Evolutionary conservation across 2,329 filamentous ascomycete genomes (phyloP).

Genomic region (Lecanicillium sp.): DNA sequence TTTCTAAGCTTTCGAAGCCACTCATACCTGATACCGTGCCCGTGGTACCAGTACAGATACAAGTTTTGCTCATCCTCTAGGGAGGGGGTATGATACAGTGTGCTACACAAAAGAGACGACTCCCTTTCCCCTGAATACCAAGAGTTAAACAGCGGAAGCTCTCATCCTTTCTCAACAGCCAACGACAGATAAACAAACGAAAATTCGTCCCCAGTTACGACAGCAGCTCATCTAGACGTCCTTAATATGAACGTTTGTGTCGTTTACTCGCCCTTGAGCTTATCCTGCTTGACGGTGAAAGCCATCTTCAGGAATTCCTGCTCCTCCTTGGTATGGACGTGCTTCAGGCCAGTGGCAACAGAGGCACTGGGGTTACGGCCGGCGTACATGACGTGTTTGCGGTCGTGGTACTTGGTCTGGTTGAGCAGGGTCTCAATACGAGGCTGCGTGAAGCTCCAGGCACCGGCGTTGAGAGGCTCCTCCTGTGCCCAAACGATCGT

Average conservation of each 20-base stretch:
- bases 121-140: slow-evolving; percentile 14
- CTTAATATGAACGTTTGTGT: not conserved
- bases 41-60: slow-evolving; percentile 14
- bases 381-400: slow-evolving; percentile 95
- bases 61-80: slow-evolving; percentile 15
- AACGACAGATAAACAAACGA: not conserved
- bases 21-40: slow-evolving; percentile 17
- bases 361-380: slow-evolving; percentile 88
- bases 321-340: slow-evolving; percentile 85
- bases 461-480: slow-evolving; percentile 93
- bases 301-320: slow-evolving; percentile 65
- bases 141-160: slow-evolving; percentile 7
- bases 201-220: not conserved
- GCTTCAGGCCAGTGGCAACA: slow-evolving; percentile 89
- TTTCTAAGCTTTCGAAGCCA: slow-evolving; percentile 1
- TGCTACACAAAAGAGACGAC: slow-evolving; percentile 21
- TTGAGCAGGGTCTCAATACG: slow-evolving; percentile 95
- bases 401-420: slow-evolving; percentile 83
- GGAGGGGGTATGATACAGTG: slow-evolving; percentile 24
- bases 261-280: slow-evolving; percentile 57
- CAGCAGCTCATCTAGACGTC: not conserved
- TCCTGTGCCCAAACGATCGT: slow-evolving; percentile 97
- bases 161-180: slow-evolving; percentile 1
- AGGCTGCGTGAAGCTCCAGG: slow-evolving; percentile 95
- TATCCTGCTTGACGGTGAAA: slow-evolving; percentile 57